Conservation (phyloP, 495 filamentous ascomycete genomes). For the Mycothermus thermophilus region DNA sequence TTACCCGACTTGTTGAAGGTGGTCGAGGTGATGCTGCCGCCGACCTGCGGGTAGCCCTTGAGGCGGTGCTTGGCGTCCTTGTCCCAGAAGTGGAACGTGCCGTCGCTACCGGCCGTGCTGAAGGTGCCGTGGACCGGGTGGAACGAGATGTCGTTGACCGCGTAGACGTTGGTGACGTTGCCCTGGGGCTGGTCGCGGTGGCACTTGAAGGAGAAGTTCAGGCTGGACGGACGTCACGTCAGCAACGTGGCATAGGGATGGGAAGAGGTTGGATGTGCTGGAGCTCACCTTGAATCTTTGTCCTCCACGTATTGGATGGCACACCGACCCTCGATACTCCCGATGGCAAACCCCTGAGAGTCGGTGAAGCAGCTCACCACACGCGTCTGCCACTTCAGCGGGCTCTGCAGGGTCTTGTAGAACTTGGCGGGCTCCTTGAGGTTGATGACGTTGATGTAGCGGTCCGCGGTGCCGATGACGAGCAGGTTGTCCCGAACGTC, state of each 20-base stretch:
- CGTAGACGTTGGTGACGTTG: slow-evolving; percentile 64
- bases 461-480: slow-evolving; percentile 82
- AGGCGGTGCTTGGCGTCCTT: slow-evolving; percentile 85
- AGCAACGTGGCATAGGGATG: neutral
- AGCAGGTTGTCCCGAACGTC: slow-evolving; percentile 70
- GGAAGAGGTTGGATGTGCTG: neutral
- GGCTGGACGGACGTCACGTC: slow-evolving; percentile 22
- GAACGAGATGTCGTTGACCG: slow-evolving; percentile 87
- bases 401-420: slow-evolving; percentile 78
- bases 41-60: slow-evolving; percentile 81
- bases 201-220: slow-evolving; percentile 94
- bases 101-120: slow-evolving; percentile 81
- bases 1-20: slow-evolving; percentile 68
- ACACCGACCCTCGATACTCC: slow-evolving; percentile 81
- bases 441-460: slow-evolving; percentile 83
- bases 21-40: slow-evolving; percentile 68
- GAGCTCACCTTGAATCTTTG: slow-evolving; percentile 53
- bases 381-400: slow-evolving; percentile 88
- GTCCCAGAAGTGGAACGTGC: slow-evolving; percentile 92
- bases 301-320: slow-evolving; percentile 89
- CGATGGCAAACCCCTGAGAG: slow-evolving; percentile 74
- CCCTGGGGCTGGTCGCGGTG: slow-evolving; percentile 59
- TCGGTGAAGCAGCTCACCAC: slow-evolving; percentile 86
- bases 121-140: slow-evolving; percentile 81
- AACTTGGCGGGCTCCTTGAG: slow-evolving; percentile 67